Evolutionary conservation across 2,329 filamentous ascomycete genomes (phyloP).

Genomic region (Seiridium unicorne): DNA sequence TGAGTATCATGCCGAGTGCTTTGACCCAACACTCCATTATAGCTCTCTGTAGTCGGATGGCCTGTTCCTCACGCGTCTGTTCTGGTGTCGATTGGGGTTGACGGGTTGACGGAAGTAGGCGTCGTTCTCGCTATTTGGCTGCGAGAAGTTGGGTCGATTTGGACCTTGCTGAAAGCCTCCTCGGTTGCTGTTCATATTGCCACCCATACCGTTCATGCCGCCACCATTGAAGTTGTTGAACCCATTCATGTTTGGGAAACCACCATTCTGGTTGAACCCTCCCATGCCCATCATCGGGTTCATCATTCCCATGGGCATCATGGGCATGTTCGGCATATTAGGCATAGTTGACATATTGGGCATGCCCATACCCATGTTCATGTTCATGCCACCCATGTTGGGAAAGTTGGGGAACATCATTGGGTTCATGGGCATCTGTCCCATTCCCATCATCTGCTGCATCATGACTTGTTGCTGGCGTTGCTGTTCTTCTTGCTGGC

Average conservation of each 20-base stretch:
- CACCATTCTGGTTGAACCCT: conserved; percentile 32
- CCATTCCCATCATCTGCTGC: conserved; percentile 30
- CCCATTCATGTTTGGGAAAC: conserved; percentile 21
- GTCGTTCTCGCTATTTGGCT: conserved; percentile 72
- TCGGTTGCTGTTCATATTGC: conserved; percentile 23
- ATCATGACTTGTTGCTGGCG: conserved; percentile 47
- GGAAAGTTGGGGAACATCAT: conserved; percentile 33
- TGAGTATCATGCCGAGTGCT: not conserved
- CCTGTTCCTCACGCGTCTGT: conserved; percentile 73
- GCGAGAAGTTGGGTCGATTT: conserved; percentile 36
- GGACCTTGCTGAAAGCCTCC: conserved; percentile 21
- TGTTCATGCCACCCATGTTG: conserved; percentile 24
- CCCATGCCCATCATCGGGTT: conserved; percentile 40
- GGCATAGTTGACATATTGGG: conserved; percentile 35
- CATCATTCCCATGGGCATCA: conserved; percentile 31
- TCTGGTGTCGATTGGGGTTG: conserved; percentile 88
- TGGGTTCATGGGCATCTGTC: not conserved
- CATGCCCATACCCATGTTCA: conserved; percentile 25
- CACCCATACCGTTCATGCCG: conserved; percentile 33
- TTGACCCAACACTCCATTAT: conserved; percentile 31
- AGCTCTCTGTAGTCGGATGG: conserved; percentile 91
- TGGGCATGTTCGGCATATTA: conserved; percentile 22
- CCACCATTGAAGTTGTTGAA: conserved; percentile 31
- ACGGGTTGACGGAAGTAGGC: conserved; percentile 95
- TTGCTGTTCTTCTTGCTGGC: conserved; percentile 46